These are phyloP conservation scores for Tylopilus rubrobrunneus DNA, from an alignment of 768 basidiomycete genomes.

Conservation along the genomic window DNA sequence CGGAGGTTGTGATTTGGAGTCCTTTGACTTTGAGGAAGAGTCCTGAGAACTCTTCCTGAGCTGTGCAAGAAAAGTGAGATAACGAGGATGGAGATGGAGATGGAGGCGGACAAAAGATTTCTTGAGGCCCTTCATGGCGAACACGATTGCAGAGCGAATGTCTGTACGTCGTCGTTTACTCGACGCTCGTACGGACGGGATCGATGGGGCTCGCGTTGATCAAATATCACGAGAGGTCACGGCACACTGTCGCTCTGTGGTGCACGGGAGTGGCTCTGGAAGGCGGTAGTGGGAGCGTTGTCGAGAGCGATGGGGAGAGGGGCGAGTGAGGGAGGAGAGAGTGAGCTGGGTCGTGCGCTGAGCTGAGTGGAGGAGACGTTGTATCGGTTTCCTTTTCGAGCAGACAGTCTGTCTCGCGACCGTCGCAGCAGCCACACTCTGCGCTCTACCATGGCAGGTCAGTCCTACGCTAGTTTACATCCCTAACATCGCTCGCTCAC, in stretches of 20 bases:
- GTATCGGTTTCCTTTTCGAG: slow-evolving; percentile 24
- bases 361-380: neutral
- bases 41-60: slow-evolving; percentile 70
- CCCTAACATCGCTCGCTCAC: neutral
- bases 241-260: slow-evolving; percentile 20
- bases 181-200: slow-evolving; percentile 27
- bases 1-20: slow-evolving; percentile 46
- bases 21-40: slow-evolving; percentile 62
- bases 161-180: slow-evolving; percentile 13
- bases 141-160: slow-evolving; percentile 8
- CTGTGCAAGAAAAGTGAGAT: slow-evolving; percentile 35
- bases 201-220: slow-evolving; percentile 40
- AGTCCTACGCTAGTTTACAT: slow-evolving; percentile 21
- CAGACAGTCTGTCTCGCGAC: slow-evolving; percentile 22
- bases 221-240: slow-evolving; percentile 27
- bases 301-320: neutral
- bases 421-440: slow-evolving; percentile 5
- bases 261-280: slow-evolving; percentile 3
- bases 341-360: neutral
- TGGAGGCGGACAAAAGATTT: slow-evolving; percentile 63
- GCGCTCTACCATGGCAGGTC: slow-evolving; percentile 57
- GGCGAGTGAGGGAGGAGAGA: neutral
- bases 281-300: neutral
- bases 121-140: slow-evolving; percentile 76
- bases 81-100: slow-evolving; percentile 13